Evolutionary conservation across 352 stramenopile genomes (phyloP).

Genomic region (Globisporangium takayamanum): DNA sequence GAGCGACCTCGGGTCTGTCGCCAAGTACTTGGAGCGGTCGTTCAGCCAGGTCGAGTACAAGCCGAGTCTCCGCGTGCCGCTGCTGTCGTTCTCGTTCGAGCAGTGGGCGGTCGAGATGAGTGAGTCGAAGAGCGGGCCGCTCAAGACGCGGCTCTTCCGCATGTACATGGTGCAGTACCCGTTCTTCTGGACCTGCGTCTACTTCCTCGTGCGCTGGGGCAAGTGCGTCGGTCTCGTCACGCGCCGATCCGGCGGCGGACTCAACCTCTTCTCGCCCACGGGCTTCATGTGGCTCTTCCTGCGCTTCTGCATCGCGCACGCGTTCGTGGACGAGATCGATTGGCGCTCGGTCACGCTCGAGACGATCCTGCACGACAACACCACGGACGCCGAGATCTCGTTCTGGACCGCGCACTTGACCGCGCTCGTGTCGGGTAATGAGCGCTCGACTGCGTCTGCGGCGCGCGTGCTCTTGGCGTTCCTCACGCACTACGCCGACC

Average conservation of each 20-base stretch:
- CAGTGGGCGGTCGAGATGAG: constrained; percentile 68
- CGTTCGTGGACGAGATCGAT: constrained; percentile 40
- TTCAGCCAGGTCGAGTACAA: constrained; percentile 34
- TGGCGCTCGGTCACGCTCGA: constrained; percentile 24
- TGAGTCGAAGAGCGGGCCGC: constrained; percentile 40
- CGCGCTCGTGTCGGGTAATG: constrained; percentile 22
- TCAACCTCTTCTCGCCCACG: constrained; percentile 51
- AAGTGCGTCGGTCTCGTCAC: constrained; percentile 64
- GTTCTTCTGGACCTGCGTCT: constrained; percentile 74
- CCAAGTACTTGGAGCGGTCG: constrained; percentile 20
- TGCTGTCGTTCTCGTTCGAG: constrained; percentile 58
- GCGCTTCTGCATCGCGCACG: constrained; percentile 45
- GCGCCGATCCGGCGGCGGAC: constrained; percentile 37
- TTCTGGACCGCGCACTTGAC: constrained; percentile 61
- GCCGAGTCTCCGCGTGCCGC: constrained; percentile 45
- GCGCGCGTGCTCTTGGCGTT: constrained; percentile 56
- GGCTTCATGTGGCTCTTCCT: constrained; percentile 77
- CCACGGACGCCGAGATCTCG: constrained; percentile 46
- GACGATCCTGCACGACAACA: constrained; percentile 30
- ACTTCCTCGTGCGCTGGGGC: constrained; percentile 69
- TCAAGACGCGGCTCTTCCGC: constrained; percentile 67
- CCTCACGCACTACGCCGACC: constrained; percentile 44
- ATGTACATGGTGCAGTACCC: constrained; percentile 56
- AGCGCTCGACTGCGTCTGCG: constrained; percentile 21
- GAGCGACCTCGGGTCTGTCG: constrained; percentile 26